Evolutionary conservation across 208 protist species (phyloP), one percentile per base, ranked within the genome.

Genomic region (Trypanosoma cruzi): DNA sequence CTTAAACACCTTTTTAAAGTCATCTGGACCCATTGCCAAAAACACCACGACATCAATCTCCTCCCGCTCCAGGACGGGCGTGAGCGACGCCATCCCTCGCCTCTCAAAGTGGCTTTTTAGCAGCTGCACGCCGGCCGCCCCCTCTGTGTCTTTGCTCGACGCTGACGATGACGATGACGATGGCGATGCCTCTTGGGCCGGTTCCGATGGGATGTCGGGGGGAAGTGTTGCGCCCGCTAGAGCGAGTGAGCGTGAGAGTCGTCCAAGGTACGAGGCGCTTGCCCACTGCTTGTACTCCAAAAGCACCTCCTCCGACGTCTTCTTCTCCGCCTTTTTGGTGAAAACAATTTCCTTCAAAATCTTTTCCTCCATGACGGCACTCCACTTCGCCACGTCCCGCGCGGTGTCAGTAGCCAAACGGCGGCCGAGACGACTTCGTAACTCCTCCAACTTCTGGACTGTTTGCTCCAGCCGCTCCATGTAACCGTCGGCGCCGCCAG

Each of bases 41-140:
- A 97, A 97, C 5, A 93, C 85, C 5, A 64, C 46, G 58, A 94
- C 74, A 55, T 97, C 92, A 71, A 97, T 93, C 52, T 88, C 80
- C 67, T 94, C 84, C 59, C 68, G 67, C 62, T 81, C 76, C 42
- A 89, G 48, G 10, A 80, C 73, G 20, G 66, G 55, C 3, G 60
- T 66, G 2, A 97, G 68, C 2, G 78, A 81, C 6, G 77, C 70
- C 55, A 97, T 75, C 13, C 84, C 86, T 36, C 86, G 83, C 71
- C 83, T 81, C 22, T 74, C 71, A 53, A 97, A 84, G 18, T 93
- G 67, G 0, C 65, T 57, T 59, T 82, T 69, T 24, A 97, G 73
- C 28, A 87, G 42, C 52, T 79, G 65, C 52, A 88, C 76, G 4
- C 84, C 81, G 10, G 68, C 58, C 0, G 29, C 69, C 3, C 82